Evolutionary conservation across 2,329 filamentous ascomycete genomes (phyloP).

Genomic region (Fusarium neocosmosporiellum): DNA sequence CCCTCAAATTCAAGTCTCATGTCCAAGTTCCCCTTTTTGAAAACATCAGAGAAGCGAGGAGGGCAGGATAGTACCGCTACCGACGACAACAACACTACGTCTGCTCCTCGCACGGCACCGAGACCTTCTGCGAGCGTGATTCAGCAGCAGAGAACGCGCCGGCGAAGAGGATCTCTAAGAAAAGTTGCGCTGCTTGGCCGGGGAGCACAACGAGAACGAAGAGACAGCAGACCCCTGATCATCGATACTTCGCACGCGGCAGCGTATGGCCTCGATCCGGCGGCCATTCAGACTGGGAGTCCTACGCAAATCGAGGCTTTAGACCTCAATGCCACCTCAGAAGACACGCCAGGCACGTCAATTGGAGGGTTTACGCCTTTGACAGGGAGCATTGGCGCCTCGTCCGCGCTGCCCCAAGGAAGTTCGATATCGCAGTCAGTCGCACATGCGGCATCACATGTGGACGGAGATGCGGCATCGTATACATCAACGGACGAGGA

Average conservation of each 20-base stretch:
- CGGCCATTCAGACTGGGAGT: constrained; percentile 34
- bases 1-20: constrained; percentile 72
- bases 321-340: constrained; percentile 59
- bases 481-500: constrained; percentile 83
- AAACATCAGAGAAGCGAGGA: constrained; percentile 50
- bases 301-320: constrained; percentile 48
- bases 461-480: constrained; percentile 37
- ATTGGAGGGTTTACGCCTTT: constrained; percentile 59
- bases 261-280: constrained; percentile 32
- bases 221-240: constrained; percentile 60
- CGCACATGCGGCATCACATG: constrained; percentile 12
- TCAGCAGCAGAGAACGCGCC: constrained; percentile 66
- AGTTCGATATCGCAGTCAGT: constrained; percentile 25
- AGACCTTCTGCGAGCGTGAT: constrained; percentile 46
- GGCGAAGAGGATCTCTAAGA: constrained; percentile 84
- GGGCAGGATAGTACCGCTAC: constrained; percentile 52
- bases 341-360: constrained; percentile 58
- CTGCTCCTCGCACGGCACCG: constrained; percentile 47
- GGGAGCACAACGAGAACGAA: constrained; percentile 71
- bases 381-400: constrained; percentile 35
- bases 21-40: constrained; percentile 76
- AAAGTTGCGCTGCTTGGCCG: constrained; percentile 88
- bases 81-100: constrained; percentile 50
- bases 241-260: constrained; percentile 54
- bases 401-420: constrained; percentile 26